Evolutionary conservation across 768 basidiomycete species (phyloP).

Genomic region (Lactifluus hygrophoroides): DNA sequence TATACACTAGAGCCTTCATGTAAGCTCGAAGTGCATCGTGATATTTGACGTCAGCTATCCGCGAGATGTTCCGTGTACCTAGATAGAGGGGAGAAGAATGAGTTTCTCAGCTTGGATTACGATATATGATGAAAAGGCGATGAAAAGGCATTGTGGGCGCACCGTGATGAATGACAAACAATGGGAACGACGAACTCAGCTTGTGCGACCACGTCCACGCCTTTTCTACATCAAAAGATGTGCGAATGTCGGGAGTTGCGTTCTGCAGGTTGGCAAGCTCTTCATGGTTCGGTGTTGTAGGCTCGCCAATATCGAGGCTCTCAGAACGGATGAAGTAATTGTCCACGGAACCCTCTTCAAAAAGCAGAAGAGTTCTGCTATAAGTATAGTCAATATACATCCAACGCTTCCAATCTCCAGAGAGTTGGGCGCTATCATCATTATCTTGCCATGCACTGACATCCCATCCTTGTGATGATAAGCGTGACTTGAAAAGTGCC

Average conservation of each 20-base stretch:
- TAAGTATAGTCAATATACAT: neutral
- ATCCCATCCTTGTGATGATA: neutral
- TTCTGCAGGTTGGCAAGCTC: neutral
- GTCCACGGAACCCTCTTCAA: neutral
- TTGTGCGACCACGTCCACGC: neutral
- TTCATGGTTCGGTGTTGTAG: too few relatives aligned
- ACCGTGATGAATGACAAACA: constrained; percentile 6
- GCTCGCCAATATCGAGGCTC: neutral
- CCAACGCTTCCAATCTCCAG: neutral
- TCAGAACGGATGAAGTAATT: neutral
- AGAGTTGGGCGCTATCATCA: neutral
- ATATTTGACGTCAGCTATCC: neutral
- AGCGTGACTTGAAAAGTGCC: neutral
- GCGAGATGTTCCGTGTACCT: neutral
- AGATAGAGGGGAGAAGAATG: neutral
- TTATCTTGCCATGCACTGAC: neutral
- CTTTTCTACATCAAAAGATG: neutral
- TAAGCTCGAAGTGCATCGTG: neutral
- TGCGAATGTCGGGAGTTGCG: neutral
- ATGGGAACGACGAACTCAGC: constrained; percentile 1
- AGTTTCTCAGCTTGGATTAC: too few relatives aligned
- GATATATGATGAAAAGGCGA: neutral
- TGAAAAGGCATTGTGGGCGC: neutral
- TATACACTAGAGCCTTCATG: neutral
- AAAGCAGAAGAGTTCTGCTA: neutral